phyloP scores from a whole-genome alignment of 441 rosid genomes.

The Flueggea neowawraea region DNA sequence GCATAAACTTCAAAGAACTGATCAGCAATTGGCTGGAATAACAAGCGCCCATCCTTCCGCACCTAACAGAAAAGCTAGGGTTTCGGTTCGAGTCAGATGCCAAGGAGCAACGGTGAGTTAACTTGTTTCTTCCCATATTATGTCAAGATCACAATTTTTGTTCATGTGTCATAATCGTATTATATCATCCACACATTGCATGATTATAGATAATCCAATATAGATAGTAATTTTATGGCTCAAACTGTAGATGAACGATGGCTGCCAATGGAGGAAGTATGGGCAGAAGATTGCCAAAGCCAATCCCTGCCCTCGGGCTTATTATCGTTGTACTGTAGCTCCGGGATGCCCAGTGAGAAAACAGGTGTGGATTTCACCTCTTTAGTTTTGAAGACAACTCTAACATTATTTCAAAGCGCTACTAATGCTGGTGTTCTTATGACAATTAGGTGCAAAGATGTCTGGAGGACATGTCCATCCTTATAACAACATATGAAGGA shows the following conservation, averaged over 20 bases:
- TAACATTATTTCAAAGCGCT: neutral
- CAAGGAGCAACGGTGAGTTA: conserved; percentile 70
- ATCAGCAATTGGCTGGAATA: conserved; percentile 22
- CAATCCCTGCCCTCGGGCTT: conserved; percentile 96
- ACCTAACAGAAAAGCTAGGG: conserved; percentile 77
- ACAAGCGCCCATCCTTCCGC: conserved; percentile 31
- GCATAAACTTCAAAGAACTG: conserved; percentile 36
- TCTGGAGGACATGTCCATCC: conserved; percentile 87
- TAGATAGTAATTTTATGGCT: too few relatives aligned
- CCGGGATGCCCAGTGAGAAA: conserved; percentile 88
- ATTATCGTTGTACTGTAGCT: conserved; percentile 88
- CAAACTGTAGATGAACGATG: conserved; percentile 73
- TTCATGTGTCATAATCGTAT: neutral
- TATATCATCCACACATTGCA: neutral
- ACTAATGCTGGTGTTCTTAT: neutral
- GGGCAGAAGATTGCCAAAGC: conserved; percentile 97
- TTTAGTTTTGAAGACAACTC: neutral
- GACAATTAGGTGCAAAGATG: conserved; percentile 82
- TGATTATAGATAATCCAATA: too few relatives aligned
- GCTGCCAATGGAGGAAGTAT: conserved; percentile 97
- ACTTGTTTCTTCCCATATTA: too few relatives aligned
- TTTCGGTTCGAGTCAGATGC: conserved; percentile 87
- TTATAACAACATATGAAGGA: conserved; percentile 97
- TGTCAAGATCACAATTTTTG: too few relatives aligned
- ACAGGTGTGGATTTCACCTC: conserved; percentile 36